Conservation (phyloP, 768 basidiomycete species). For the Pulveroboletus sp. region DNA sequence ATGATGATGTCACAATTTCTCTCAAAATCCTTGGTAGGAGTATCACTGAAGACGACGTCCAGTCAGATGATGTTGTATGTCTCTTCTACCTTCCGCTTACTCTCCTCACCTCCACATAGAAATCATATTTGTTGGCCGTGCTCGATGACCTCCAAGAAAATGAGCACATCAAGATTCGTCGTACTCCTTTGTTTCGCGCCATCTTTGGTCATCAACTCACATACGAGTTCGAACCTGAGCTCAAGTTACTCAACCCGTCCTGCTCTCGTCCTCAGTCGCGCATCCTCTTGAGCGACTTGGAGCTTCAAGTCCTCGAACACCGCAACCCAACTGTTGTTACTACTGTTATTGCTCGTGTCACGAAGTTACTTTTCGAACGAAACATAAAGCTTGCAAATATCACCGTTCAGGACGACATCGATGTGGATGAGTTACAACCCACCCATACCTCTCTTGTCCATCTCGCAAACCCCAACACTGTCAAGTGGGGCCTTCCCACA, state of each 20-base stretch:
- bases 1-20: conserved; percentile 30
- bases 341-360: conserved; percentile 42
- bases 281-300: conserved; percentile 10
- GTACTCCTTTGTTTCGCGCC: conserved; percentile 39
- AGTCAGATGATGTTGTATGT: conserved; percentile 45
- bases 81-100: background rate
- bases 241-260: conserved; percentile 12
- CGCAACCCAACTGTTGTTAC: conserved; percentile 40
- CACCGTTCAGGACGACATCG: conserved; percentile 24
- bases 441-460: conserved; percentile 19
- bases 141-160: conserved; percentile 37
- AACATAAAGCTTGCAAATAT: conserved; percentile 38
- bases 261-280: conserved; percentile 15
- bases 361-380: conserved; percentile 43
- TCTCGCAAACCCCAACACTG: conserved; percentile 27
- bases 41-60: conserved; percentile 40
- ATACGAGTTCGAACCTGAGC: conserved; percentile 19
- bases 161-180: conserved; percentile 29
- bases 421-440: conserved; percentile 13
- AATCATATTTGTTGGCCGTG: conserved; percentile 38
- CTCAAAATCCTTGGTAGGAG: conserved; percentile 40
- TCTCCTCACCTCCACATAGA: conserved; percentile 27
- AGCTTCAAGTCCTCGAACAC: conserved; percentile 35
- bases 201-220: conserved; percentile 26
- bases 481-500: conserved; percentile 32